Percentiles rank a stretch among this genome's conserved stretches.
These are phyloP conservation scores for Botryosphaeria dothidea DNA, from an alignment of 2,329 filamentous ascomycete genomes.

Conservation along the genomic window DNA sequence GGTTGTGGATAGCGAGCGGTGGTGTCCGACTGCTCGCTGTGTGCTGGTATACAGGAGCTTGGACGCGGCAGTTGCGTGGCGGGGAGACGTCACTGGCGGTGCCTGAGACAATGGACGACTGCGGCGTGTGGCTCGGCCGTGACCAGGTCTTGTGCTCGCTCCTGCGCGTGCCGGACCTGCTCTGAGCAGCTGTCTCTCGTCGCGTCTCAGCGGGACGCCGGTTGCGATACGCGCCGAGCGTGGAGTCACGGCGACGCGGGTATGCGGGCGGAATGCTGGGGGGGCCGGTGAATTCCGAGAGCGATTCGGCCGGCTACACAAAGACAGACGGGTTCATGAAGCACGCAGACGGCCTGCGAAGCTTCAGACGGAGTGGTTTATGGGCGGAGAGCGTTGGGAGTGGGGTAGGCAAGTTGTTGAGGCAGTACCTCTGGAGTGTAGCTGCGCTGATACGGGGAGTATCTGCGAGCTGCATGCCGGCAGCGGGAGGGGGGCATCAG, in stretches of 20 bases:
- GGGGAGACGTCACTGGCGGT: constrained; percentile 16
- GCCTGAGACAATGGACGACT: constrained; percentile 7
- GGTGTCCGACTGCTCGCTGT: constrained; percentile 9
- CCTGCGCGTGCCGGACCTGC: constrained; percentile 7
- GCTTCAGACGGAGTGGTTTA: neutral
- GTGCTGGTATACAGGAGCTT: neutral
- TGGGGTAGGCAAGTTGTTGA: constrained; percentile 15
- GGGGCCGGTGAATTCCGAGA: constrained; percentile 3
- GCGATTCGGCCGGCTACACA: constrained; percentile 7
- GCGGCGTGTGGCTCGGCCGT: constrained; percentile 5
- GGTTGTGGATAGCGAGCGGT: neutral
- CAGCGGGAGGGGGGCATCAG: constrained; percentile 8
- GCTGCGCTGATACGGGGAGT: constrained; percentile 14
- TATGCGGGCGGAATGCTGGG: constrained; percentile 5
- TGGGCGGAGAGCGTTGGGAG: constrained; percentile 11
- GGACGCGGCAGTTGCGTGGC: constrained; percentile 17
- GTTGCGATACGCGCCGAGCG: constrained; percentile 6
- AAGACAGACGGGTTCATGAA: neutral
- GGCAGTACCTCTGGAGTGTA: constrained; percentile 15
- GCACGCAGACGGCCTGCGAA: neutral
- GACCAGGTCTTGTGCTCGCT: constrained; percentile 11
- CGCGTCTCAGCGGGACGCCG: neutral
- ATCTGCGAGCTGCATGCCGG: constrained; percentile 12
- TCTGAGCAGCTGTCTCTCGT: neutral
- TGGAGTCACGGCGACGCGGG: constrained; percentile 6